Base-by-base conservation (phyloP, 2,329 filamentous ascomycete species). In the Monilinia polystroma region DNA sequence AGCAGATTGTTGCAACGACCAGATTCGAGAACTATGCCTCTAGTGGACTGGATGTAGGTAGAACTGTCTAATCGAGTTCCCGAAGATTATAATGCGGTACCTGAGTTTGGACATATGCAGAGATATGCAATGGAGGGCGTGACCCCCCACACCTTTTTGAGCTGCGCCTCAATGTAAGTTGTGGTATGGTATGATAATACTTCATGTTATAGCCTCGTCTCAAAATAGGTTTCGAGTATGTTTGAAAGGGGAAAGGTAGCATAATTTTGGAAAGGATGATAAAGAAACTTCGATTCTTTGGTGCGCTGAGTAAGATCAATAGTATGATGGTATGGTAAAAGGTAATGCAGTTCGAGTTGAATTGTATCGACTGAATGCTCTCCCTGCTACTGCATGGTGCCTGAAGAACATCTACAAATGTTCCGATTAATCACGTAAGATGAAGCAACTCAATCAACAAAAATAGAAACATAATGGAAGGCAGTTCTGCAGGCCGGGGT, bases 181-280 rank as follows among this genome's bases (percentile, higher is more conserved):
- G 45, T 43, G 64, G 60, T 54, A 41, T 52, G 23, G 1, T n/a
- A n/a, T 43, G 12, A 41, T 47, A 47, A 35, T 20, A 49, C 43
- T 41, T 20, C 20, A 29, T 35, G 35, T 47, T 47, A 62, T 66
- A 63, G 66, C 57, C 66, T 58, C 64, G 58, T 69, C 68, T 69
- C 68, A 68, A 69, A 69, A 69, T 69, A 69, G 66, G 66, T 68
- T 69, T 60, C 59, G 64, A 38, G 56, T 47, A 20, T 53, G 56
- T 47, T 60, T 60, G 38, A 23, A 47, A 45, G 18, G 52, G 35
- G 47, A 53, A 66, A 53, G 56, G 10, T 47, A 16, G 60, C 23
- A 51, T 23, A 51, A 43, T 45, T 18, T 14, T 18, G 18, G 18
- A 52, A 54, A 54, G 47, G 55, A 41, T 41, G 59, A 35, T n/a